Base-by-base conservation (phyloP, 2,329 filamentous ascomycete species). In the Xylaria sp. region DNA sequence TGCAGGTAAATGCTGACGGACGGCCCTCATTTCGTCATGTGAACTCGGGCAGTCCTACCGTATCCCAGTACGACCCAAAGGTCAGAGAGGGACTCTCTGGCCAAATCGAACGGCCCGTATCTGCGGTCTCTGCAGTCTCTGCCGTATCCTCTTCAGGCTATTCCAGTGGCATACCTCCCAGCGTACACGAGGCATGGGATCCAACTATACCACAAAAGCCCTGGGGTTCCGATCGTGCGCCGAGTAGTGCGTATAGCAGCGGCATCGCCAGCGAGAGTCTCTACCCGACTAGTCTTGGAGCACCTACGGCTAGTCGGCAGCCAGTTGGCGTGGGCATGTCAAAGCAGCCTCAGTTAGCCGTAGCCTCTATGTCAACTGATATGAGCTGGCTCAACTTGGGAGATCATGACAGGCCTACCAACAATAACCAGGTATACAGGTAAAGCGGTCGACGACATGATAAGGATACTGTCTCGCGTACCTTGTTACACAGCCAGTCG, bases 311-410 rank as follows among this genome's bases (percentile, higher is more conserved):
- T 23, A 77, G 64, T 63, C 75, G 74, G 62, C 75, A 74, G 66
- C 36, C 58, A n/a, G 15, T 25, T 15, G 75, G 76, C 7, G 77
- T 75, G n/a, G 82, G 79, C 52, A 77, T 85, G 66, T 86, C 82
- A 76, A 80, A 79, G 61, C 85, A 86, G 72, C 85, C 85, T 20
- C 86, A 86, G 73, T 81, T 88, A 36, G 79, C 82, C 25, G 84
- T 82, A 79, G 83, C 86, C 57, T 78, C 83, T 31, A 83, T 82
- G 7, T 85, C 86, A 13, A 86, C 85, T 60, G 92, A 94, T 78
- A 92, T 94, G 90, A 93, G 91, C 80, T 94, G 92, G 92, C 81
- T 94, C 71, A 94, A 94, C 76, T 84, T 94, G 20, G 90, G 89
- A 56, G 86, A 86, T 46, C 76, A 77, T 48, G 72, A 76, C 71